Conservation (phyloP, 208 protist genomes). For the Naegleria fowleri region DNA sequence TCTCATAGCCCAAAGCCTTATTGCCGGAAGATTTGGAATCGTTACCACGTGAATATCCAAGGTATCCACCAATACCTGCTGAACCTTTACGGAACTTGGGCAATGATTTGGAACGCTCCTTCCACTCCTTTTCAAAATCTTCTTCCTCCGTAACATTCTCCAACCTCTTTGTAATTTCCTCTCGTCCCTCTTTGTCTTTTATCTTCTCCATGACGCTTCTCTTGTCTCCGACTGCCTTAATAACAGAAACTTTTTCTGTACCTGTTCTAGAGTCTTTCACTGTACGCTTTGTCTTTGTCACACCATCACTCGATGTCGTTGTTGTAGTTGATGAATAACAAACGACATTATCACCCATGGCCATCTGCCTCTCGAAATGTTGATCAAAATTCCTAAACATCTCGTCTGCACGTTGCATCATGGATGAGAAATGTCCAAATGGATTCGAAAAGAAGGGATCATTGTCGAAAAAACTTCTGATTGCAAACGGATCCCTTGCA, state of each 20-base stretch:
- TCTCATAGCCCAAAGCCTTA: too few species aligned
- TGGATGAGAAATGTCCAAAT: not conserved
- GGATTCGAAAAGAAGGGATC: not conserved
- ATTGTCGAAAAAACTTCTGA: not conserved
- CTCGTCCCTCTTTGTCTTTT: not conserved
- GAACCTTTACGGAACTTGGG: too few species aligned
- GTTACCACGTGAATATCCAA: too few species aligned
- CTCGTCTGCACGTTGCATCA: not conserved
- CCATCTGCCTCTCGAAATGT: not conserved
- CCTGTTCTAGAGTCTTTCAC: not conserved
- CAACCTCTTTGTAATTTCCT: constrained; percentile 18
- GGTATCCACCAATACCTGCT: too few species aligned
- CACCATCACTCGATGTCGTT: not conserved
- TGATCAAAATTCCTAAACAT: not conserved
- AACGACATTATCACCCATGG: not conserved
- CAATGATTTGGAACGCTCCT: not conserved
- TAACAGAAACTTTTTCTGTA: not conserved
- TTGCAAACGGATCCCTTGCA: not conserved
- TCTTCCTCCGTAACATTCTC: constrained; percentile 15
- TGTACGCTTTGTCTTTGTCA: not conserved
- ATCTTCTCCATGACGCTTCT: not conserved
- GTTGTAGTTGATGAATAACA: constrained; percentile 5
- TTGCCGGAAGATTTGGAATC: too few species aligned
- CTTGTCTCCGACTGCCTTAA: not conserved
- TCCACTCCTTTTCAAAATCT: constrained; percentile 19